phyloP scores from a whole-genome alignment of 495 filamentous ascomycete genomes.

The Neurospora sp. region DNA sequence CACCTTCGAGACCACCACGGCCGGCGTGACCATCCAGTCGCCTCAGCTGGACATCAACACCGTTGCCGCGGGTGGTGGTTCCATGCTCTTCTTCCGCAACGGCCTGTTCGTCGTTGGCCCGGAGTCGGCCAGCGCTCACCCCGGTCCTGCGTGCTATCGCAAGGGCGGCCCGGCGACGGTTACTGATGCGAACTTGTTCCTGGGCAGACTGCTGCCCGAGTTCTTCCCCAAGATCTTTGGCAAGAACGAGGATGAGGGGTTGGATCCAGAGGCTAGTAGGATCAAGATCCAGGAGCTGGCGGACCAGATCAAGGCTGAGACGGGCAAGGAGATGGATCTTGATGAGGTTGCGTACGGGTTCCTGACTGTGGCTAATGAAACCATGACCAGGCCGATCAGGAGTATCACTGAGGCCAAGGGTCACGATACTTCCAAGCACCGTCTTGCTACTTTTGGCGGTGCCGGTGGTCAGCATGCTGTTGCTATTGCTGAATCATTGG shows the following conservation, averaged over 20 bases:
- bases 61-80: constrained; percentile 88
- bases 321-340: constrained; percentile 56
- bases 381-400: constrained; percentile 89
- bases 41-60: constrained; percentile 98
- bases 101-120: constrained; percentile 95
- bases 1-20: constrained; percentile 94
- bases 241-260: constrained; percentile 74
- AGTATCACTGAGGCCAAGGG: constrained; percentile 90
- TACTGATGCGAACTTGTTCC: constrained; percentile 86
- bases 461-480: constrained; percentile 94
- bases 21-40: constrained; percentile 88
- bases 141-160: constrained; percentile 87
- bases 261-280: constrained; percentile 70
- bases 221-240: constrained; percentile 99
- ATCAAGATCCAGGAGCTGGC: constrained; percentile 70
- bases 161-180: constrained; percentile 91
- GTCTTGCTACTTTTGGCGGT: constrained; percentile 86
- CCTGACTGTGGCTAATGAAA: constrained; percentile 88
- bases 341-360: constrained; percentile 91
- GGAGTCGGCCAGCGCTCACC: constrained; percentile 87
- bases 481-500: constrained; percentile 84
- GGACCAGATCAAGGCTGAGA: constrained; percentile 63
- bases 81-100: constrained; percentile 79
- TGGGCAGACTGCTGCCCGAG: constrained; percentile 79
- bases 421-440: constrained; percentile 81